A percentile compares a stretch with the other conserved stretches of the same genome.
phyloP scores from a whole-genome alignment of 202 grass and related monocot genomes.

The Miscanthus sacchariflorus region DNA sequence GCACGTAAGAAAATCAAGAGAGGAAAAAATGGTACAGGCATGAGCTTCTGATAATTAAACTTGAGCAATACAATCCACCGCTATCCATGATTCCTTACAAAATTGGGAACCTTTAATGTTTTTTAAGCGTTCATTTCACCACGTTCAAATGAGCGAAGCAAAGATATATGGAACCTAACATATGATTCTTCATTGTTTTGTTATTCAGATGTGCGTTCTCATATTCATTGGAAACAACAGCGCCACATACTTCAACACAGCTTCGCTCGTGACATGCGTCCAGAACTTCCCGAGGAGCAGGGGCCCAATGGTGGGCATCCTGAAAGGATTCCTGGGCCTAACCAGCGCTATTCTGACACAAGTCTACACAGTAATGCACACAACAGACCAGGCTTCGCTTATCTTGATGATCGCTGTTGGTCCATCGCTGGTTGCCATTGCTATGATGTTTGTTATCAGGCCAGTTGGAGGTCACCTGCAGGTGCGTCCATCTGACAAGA shows the following conservation, averaged over 20 bases:
- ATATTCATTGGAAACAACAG: slow-evolving; percentile 83
- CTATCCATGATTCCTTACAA: neutral
- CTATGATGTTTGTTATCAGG: slow-evolving; percentile 74
- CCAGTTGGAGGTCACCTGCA: slow-evolving; percentile 78
- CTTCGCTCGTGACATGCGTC: slow-evolving; percentile 81
- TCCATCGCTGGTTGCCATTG: slow-evolving; percentile 66
- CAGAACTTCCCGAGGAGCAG: slow-evolving; percentile 87
- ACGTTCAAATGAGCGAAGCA: slow-evolving; percentile 1
- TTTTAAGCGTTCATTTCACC: neutral
- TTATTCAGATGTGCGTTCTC: slow-evolving; percentile 79
- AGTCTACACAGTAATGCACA: slow-evolving; percentile 64
- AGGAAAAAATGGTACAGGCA: neutral
- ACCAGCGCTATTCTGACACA: slow-evolving; percentile 87
- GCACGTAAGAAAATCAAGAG: neutral
- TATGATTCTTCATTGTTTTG: neutral
- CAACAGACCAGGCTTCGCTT: slow-evolving; percentile 65
- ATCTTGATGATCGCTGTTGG: slow-evolving; percentile 76
- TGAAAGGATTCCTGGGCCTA: slow-evolving; percentile 84
- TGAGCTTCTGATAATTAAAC: neutral
- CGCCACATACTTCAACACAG: slow-evolving; percentile 88
- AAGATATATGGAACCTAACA: slow-evolving; percentile 10
- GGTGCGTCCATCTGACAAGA: slow-evolving; percentile 68
- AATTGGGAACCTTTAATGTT: neutral
- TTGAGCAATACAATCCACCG: neutral
- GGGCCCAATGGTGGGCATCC: slow-evolving; percentile 79